These are phyloP conservation scores for Coccomyxa sp. DNA, from an alignment of 139 green algal species.

Conservation along the genomic window DNA sequence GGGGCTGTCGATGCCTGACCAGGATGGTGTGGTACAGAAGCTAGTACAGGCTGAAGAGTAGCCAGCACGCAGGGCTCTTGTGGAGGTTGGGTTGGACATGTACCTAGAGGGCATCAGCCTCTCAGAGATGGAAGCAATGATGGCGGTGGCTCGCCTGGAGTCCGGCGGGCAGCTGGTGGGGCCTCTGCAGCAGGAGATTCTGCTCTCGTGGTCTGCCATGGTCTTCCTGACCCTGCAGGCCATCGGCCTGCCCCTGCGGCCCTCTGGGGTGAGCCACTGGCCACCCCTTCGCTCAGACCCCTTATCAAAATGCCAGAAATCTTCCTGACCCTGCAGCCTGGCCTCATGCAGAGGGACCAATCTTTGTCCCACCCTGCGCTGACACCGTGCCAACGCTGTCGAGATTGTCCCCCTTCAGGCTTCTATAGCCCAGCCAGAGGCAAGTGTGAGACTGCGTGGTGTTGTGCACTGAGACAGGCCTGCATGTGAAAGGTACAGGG, in stretches of 20 bases:
- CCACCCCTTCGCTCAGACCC: too few species aligned
- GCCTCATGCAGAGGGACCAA: background rate
- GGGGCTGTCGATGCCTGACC: background rate
- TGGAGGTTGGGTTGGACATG: slow-evolving; percentile 45
- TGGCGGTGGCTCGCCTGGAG: slow-evolving; percentile 23
- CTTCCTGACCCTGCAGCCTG: background rate
- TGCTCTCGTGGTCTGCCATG: slow-evolving; percentile 53
- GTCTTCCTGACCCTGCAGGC: slow-evolving; percentile 55
- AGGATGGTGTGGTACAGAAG: background rate
- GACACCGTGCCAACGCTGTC: background rate
- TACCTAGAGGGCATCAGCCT: slow-evolving; percentile 31
- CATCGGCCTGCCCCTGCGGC: slow-evolving; percentile 36
- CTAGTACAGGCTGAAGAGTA: background rate
- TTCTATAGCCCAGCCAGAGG: background rate
- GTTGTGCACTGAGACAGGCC: background rate
- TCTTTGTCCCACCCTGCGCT: background rate
- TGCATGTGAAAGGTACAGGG: background rate
- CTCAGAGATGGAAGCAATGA: slow-evolving; percentile 28
- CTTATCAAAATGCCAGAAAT: background rate
- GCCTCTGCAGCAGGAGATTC: slow-evolving; percentile 35
- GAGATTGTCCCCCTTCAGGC: background rate
- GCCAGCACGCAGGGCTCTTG: slow-evolving; percentile 15
- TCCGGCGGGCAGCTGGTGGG: slow-evolving; percentile 11
- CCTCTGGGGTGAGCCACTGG: background rate
- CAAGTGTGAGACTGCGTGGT: background rate